Conservation (phyloP, 164 flowering plant species). For the Liriodendron chinense region DNA sequence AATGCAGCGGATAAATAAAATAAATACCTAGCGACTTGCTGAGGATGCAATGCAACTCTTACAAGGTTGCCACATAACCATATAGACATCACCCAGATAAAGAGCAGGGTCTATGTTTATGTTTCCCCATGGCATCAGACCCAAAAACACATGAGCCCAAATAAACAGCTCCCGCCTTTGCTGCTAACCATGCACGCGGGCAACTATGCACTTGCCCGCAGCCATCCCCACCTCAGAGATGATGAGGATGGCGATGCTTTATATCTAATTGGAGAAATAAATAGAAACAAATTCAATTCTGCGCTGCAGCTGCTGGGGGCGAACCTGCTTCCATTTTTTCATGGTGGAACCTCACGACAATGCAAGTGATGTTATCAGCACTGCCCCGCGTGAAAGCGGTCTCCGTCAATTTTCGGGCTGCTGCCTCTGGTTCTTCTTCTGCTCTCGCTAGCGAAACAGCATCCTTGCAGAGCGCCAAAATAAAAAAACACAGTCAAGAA, state of each 20-base stretch:
- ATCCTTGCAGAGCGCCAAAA: constrained; percentile 42
- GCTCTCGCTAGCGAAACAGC: constrained; percentile 72
- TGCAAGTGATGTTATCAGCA: constrained; percentile 95
- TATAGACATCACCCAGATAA: neutral
- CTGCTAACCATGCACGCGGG: neutral
- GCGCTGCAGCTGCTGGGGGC: neutral
- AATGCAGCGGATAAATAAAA: too few species aligned
- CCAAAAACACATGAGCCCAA: neutral
- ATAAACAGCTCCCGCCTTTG: constrained; percentile 1
- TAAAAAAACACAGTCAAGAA: neutral
- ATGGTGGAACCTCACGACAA: constrained; percentile 83
- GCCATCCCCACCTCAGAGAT: neutral
- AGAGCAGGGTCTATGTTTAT: neutral
- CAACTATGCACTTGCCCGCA: neutral
- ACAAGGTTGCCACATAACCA: neutral
- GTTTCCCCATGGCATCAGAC: neutral
- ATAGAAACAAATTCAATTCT: neutral
- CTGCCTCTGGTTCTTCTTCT: constrained; percentile 81
- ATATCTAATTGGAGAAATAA: neutral
- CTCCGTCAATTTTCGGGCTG: constrained; percentile 81
- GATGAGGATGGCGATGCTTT: neutral
- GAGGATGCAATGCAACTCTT: neutral
- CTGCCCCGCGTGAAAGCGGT: constrained; percentile 90
- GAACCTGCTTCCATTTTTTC: constrained; percentile 12
- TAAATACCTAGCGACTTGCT: neutral